These are phyloP conservation scores for Tolypocladium nubicola DNA, from an alignment of 2,329 filamentous ascomycete species.

Conservation along the genomic window DNA sequence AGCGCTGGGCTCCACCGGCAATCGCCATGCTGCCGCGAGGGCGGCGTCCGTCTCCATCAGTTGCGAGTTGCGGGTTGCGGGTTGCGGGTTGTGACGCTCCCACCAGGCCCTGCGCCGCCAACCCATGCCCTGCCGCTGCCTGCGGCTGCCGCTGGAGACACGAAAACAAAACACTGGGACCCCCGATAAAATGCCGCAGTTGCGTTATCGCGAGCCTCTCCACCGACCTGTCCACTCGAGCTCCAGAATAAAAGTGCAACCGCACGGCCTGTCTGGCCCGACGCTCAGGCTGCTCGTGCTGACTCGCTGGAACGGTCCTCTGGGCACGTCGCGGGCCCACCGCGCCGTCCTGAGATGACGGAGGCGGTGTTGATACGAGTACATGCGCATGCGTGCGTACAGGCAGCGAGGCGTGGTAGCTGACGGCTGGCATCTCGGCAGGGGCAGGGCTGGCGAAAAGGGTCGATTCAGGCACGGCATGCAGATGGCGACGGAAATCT, in stretches of 20 bases:
- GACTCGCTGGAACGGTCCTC: conserved; percentile 1
- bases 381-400: not conserved
- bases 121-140: not conserved
- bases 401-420: not conserved
- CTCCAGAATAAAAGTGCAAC: conserved; percentile 4
- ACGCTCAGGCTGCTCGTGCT: conserved; percentile 1
- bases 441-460: not conserved
- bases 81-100: not conserved
- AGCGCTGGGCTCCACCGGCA: conserved; percentile 3
- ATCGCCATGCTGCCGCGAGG: conserved; percentile 4
- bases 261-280: conserved; percentile 4
- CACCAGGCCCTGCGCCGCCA: not conserved
- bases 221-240: conserved; percentile 10
- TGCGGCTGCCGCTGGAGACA: conserved; percentile 10
- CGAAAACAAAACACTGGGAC: conserved; percentile 16
- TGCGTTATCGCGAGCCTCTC: conserved; percentile 14
- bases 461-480: not conserved
- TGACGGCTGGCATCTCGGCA: not conserved
- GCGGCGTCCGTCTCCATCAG: conserved; percentile 1
- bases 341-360: conserved; percentile 8
- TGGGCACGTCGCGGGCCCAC: conserved; percentile 7
- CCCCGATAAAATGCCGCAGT: conserved; percentile 18
- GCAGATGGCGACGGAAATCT: not conserved
- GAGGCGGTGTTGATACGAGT: conserved; percentile 11
- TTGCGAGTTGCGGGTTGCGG: not conserved